These are phyloP conservation scores for Paracorniculantispora psalliotae DNA, from an alignment of 2,329 filamentous ascomycete species.

Conservation along the genomic window DNA sequence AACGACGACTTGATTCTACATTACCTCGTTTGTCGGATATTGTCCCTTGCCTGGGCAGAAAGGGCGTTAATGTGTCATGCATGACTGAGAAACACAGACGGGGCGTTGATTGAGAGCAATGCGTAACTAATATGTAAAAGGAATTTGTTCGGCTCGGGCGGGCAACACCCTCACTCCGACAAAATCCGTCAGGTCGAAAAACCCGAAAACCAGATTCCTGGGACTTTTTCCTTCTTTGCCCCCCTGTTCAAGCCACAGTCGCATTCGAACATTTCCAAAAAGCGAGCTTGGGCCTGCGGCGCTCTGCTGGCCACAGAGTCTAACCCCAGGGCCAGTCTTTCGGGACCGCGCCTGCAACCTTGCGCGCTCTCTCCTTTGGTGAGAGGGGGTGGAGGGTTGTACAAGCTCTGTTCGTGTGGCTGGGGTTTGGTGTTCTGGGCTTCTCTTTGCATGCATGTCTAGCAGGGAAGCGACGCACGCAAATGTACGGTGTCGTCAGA, in stretches of 20 bases:
- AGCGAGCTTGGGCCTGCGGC: not conserved
- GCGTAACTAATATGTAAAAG: too few relatives aligned
- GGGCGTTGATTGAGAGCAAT: too few relatives aligned
- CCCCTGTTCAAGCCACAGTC: not conserved
- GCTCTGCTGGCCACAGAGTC: not conserved
- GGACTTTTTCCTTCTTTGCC: not conserved
- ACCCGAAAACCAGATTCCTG: not conserved
- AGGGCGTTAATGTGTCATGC: too few relatives aligned
- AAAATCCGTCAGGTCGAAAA: not conserved
- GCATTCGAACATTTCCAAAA: not conserved
- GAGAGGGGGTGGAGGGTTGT: not conserved
- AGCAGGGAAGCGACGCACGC: too few relatives aligned
- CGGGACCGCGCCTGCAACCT: slow-evolving; percentile 6
- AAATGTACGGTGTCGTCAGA: not conserved
- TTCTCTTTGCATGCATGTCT: not conserved
- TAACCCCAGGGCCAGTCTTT: slow-evolving; percentile 2
- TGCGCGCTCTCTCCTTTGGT: not conserved
- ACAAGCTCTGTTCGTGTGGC: not conserved
- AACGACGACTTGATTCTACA: too few relatives aligned
- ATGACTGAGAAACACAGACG: too few relatives aligned
- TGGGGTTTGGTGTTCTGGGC: not conserved
- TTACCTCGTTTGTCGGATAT: too few relatives aligned
- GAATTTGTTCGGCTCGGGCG: too few relatives aligned
- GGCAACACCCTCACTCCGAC: not conserved
- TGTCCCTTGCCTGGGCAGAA: too few relatives aligned